A percentile compares a stretch with the other conserved stretches of the same genome.
Evolutionary conservation across 2,329 filamentous ascomycete genomes (phyloP).

Genomic region (Diaporthe batatas): DNA sequence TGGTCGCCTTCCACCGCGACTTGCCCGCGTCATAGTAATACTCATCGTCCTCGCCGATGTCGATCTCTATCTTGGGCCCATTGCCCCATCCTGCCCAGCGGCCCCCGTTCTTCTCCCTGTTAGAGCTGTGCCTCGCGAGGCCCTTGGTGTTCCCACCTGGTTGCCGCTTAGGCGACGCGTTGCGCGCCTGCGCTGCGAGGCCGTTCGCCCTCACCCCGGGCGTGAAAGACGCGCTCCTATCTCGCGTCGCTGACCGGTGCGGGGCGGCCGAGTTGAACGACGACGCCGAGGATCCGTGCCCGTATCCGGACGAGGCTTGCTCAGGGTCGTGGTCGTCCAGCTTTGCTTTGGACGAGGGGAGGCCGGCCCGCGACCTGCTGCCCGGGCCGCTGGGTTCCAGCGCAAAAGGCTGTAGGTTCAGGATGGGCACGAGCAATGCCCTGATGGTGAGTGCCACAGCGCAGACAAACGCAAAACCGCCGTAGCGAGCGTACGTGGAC

Average conservation of each 20-base stretch:
- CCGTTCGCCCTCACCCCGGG: slow-evolving; percentile 43
- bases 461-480: slow-evolving; percentile 68
- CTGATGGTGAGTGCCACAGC: slow-evolving; percentile 65
- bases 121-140: slow-evolving; percentile 60
- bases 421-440: slow-evolving; percentile 68
- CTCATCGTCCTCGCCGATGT: slow-evolving; percentile 60
- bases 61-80: slow-evolving; percentile 67
- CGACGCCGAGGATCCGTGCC: slow-evolving; percentile 52
- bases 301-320: slow-evolving; percentile 45
- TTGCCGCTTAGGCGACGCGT: slow-evolving; percentile 46
- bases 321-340: slow-evolving; percentile 60
- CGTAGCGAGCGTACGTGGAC: slow-evolving; percentile 85
- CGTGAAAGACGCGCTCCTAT: slow-evolving; percentile 45
- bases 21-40: slow-evolving; percentile 59
- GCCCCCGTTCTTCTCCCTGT: slow-evolving; percentile 47
- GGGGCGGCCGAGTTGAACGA: slow-evolving; percentile 49
- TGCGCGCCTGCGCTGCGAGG: slow-evolving; percentile 43
- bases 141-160: slow-evolving; percentile 47
- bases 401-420: slow-evolving; percentile 67
- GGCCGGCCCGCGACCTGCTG: slow-evolving; percentile 44
- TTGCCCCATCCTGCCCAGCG: slow-evolving; percentile 40
- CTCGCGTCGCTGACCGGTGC: slow-evolving; percentile 46
- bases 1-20: slow-evolving; percentile 51
- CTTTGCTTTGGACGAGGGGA: slow-evolving; percentile 68
- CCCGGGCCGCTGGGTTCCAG: slow-evolving; percentile 55